Base-by-base conservation (phyloP, 805 yeast species). In the Metschnikowia matae region DNA sequence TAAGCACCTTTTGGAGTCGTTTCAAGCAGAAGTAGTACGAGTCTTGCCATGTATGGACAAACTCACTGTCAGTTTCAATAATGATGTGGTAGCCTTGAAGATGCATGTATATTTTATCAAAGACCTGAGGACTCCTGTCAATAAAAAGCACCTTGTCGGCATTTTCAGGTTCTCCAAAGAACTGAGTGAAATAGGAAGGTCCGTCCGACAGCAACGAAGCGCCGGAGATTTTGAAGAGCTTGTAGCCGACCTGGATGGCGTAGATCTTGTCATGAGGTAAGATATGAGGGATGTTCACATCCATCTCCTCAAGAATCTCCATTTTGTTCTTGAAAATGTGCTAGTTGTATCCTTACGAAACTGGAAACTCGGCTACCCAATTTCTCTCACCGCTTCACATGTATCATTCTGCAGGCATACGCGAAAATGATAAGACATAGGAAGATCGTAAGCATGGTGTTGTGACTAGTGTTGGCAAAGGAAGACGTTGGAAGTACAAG, bases 121-220 rank as follows among this genome's bases (percentile, higher is more conserved):
- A 90, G 0, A 87, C 79, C 1, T 65, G 70, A 0, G 95, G 85
- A 8, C 85, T 83, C 35, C 97, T 71, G 64, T 90, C 97, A 48
- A 90, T 81, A 58, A 81, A 82, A 8, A 88, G 64, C 0, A 77
- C 67, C 37, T 70, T 72, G 7, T 68, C 70, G 7, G 62, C 62
- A 51, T 76, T 77, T 2, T 58, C 71, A 6, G 66, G 65, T 18
- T 69, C 60, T 4, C 60, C 57, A 63, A 90, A 90, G 68, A 73
- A 88, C 26, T 77, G 73, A 2, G 97, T 89, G 71, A 90, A 91
- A 63, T 87, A 89, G 4, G 95, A 87, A 0, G 97, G 97, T 0
- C 85, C 84, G 67, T 90, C 97, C 2, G 87, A 86, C 23, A 89
- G 85, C 36, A 90, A 67, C 2, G 96, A 88, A 0, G 94, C 91